Percentiles rank a stretch among this genome's conserved stretches.
phyloP scores from a whole-genome alignment of 306 rosid genomes.

The Medicago lupulina region DNA sequence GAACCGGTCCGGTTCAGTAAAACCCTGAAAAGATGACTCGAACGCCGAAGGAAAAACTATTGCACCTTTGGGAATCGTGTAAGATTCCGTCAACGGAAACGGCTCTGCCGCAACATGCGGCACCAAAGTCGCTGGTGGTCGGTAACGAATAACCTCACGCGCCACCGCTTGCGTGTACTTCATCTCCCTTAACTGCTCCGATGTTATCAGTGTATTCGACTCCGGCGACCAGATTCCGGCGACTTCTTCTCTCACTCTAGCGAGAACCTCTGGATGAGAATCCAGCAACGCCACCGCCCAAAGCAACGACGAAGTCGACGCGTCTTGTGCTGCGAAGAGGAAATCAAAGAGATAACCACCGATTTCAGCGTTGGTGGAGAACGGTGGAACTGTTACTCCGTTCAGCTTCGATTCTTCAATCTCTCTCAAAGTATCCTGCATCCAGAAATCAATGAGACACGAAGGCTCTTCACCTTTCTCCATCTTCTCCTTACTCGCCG shows the following conservation, averaged over 20 bases:
- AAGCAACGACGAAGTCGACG: constrained; percentile 83
- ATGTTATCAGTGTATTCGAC: constrained; percentile 54
- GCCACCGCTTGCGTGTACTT: constrained; percentile 89
- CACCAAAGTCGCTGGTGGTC: constrained; percentile 85
- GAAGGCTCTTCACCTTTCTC: constrained; percentile 55
- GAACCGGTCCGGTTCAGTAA: constrained; percentile 76
- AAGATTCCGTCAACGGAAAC: constrained; percentile 64
- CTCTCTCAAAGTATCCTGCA: constrained; percentile 71
- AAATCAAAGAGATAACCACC: constrained; percentile 83
- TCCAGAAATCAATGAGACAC: constrained; percentile 88
- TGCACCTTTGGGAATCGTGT: constrained; percentile 73
- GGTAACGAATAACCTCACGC: constrained; percentile 77
- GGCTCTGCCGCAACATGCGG: constrained; percentile 76
- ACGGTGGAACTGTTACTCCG: constrained; percentile 46
- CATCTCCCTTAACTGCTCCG: constrained; percentile 66
- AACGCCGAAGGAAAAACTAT: constrained; percentile 82
- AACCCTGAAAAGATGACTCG: constrained; percentile 88
- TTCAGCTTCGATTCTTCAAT: constrained; percentile 29
- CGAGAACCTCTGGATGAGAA: constrained; percentile 68
- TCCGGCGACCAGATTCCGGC: constrained; percentile 68
- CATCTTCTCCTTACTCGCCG: constrained; percentile 62
- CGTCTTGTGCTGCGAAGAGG: constrained; percentile 91
- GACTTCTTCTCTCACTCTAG: constrained; percentile 62
- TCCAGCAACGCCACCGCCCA: constrained; percentile 90
- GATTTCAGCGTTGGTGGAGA: constrained; percentile 55